phyloP scores from a whole-genome alignment of 305 asterid genomes.

The Fraxinus floribunda region DNA sequence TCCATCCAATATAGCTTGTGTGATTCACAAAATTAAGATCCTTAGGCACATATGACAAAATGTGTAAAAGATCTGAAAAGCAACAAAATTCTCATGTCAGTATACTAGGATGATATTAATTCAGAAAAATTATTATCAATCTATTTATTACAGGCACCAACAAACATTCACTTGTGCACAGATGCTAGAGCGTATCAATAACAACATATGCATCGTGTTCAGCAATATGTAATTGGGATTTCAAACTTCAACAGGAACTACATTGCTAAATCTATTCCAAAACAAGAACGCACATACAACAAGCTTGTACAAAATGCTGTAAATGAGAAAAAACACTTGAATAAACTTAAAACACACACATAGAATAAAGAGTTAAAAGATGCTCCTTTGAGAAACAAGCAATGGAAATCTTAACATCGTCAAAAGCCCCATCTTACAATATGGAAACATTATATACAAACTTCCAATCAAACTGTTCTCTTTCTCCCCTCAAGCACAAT shows the following conservation, averaged over 20 bases:
- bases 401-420: background rate
- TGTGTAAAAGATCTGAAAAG: constrained; percentile 87
- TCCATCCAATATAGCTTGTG: constrained; percentile 94
- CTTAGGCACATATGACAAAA: constrained; percentile 77
- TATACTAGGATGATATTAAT: background rate
- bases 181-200: background rate
- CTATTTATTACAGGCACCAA: background rate
- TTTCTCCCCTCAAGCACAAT: background rate
- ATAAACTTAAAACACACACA: background rate
- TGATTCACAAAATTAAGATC: constrained; percentile 89
- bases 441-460: background rate
- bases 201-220: background rate
- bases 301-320: background rate
- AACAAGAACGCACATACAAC: background rate
- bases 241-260: background rate
- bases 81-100: constrained; percentile 25
- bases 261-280: background rate
- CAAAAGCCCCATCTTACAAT: background rate
- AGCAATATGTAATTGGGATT: background rate
- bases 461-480: background rate
- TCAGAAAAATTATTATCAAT: background rate
- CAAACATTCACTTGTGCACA: background rate
- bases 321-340: background rate
- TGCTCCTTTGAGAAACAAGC: background rate
- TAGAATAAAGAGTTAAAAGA: background rate